Conservation (phyloP, 1,139 yeast species). For the Groenewaldozyma sp. region DNA sequence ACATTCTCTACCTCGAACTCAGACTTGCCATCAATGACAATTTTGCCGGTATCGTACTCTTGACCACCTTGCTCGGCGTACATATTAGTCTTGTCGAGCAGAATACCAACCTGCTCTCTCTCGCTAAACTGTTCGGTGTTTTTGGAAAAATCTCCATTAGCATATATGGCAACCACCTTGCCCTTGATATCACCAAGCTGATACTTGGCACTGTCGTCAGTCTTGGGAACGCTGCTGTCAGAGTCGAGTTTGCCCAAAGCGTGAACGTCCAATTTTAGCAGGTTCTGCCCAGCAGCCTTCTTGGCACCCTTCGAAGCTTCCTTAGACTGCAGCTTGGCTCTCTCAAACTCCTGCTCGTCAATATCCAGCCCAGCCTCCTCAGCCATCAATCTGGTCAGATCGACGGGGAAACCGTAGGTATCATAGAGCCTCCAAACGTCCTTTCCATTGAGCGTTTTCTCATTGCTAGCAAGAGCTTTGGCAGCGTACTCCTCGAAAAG, state of each 20-base stretch:
- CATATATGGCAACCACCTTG: conserved; percentile 57
- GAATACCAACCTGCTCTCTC: conserved; percentile 57
- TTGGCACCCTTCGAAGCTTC: conserved; percentile 94
- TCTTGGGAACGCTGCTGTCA: conserved; percentile 53
- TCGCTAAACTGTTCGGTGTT: conserved; percentile 35
- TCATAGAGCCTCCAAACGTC: conserved; percentile 98
- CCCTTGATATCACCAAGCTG: conserved; percentile 28
- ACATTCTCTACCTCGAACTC: conserved; percentile 89
- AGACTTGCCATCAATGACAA: conserved; percentile 77
- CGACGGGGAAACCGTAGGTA: conserved; percentile 99
- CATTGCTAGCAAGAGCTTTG: conserved; percentile 66
- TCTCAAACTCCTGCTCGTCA: conserved; percentile 85
- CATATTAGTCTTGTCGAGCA: conserved; percentile 84
- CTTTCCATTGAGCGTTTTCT: conserved; percentile 74
- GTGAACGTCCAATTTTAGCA: conserved; percentile 84
- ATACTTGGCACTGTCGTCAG: conserved; percentile 68
- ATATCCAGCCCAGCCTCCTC: conserved; percentile 94
- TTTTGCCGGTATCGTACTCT: conserved; percentile 88
- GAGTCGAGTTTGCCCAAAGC: conserved; percentile 48
- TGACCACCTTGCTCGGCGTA: conserved; percentile 99
- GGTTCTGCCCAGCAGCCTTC: conserved; percentile 46
- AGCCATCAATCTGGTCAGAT: conserved; percentile 95
- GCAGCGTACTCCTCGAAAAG: conserved; percentile 88
- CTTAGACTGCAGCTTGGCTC: conserved; percentile 77
- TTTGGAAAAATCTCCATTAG: conserved; percentile 53